Percentiles rank a stretch among this genome's conserved stretches.
Conservation (phyloP, 371 early-diverging fungal genomes). For the Lichtheimia hyalospora region DNA sequence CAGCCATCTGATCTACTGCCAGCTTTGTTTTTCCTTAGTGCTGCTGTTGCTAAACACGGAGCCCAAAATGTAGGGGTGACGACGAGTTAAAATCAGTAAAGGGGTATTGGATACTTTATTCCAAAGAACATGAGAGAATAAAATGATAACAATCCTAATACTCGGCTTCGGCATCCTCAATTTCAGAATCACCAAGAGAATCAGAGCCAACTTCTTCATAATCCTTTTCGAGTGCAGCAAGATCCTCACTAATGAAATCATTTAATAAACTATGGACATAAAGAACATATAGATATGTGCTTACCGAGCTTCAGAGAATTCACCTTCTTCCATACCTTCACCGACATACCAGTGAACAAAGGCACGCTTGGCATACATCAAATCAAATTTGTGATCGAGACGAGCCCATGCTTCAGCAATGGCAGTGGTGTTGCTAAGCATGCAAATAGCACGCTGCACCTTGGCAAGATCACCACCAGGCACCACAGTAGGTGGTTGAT, state of each 20-base stretch:
- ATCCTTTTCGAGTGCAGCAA: constrained; percentile 98
- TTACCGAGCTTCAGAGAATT: constrained; percentile 75
- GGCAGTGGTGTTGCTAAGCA: constrained; percentile 92
- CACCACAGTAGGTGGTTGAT: constrained; percentile 82
- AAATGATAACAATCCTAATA: constrained; percentile 8
- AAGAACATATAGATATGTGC: too few species aligned
- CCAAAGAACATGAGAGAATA: too few species aligned
- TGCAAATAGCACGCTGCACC: constrained; percentile 90
- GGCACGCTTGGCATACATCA: constrained; percentile 96
- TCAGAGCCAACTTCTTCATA: constrained; percentile 95
- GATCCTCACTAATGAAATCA: constrained; percentile 61
- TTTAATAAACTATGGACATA: too few species aligned
- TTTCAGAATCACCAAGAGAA: constrained; percentile 48
- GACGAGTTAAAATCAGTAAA: too few species aligned
- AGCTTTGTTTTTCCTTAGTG: too few species aligned
- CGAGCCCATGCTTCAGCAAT: constrained; percentile 94
- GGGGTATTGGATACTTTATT: too few species aligned
- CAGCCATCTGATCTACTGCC: too few species aligned
- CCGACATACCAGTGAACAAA: constrained; percentile 98
- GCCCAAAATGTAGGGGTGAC: too few species aligned
- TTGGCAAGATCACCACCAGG: constrained; percentile 86
- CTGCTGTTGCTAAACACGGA: too few species aligned
- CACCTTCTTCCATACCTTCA: constrained; percentile 92
- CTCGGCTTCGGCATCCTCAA: constrained; percentile 51
- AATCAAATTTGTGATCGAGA: constrained; percentile 89